Evolutionary conservation across 1,139 yeast genomes (phyloP), one percentile per base, ranked within the genome.

Genomic region (Candida labiduridarum): DNA sequence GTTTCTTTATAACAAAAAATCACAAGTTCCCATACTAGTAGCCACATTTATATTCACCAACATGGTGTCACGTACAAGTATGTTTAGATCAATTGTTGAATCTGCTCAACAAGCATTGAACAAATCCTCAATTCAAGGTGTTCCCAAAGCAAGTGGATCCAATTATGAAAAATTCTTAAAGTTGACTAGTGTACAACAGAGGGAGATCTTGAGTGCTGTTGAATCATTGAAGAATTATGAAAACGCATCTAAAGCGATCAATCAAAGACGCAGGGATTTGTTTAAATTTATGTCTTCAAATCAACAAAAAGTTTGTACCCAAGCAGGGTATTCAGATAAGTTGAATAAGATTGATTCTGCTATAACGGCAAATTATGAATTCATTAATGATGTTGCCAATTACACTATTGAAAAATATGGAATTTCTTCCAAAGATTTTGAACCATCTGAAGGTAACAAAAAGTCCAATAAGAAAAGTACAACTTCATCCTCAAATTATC

Each of bases 281-380:
- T 81, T 76, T 63, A 75, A 75, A 50, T 60, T 74, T 59, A 72
- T 84, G 79, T 66, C 80, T 4, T 75, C 80, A 74, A 69, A 80
- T 50, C 89, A 84, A 57, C 86, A 82, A 57, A 68, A 72, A 31
- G 58, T 82, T 35, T 80, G 84, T 41, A 75, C 75, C 19, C 72
- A 78, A 15, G 74, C 77, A 2, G 87, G 87, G 0, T 88, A 87
- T 65, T 60, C 76, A 25, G 68, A 74, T 19, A 84, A 85, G 55
- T 64, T 87, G 36, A 66, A 72, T 18, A 57, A 59, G 14, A 69
- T 84, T 3, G 86, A 84, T 46, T 56, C 59, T 3, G 67, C 75
- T 15, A 71, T 84, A 8, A 64, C 54, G 7, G 62, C 61, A 16
- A 87, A 88, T 62, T 78, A 76, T 46, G 56, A 56, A 12, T 59